A percentile compares a stretch with the other conserved stretches of the same genome.
Conservation (phyloP, 495 filamentous ascomycete genomes). For the Zalerion maritima region DNA sequence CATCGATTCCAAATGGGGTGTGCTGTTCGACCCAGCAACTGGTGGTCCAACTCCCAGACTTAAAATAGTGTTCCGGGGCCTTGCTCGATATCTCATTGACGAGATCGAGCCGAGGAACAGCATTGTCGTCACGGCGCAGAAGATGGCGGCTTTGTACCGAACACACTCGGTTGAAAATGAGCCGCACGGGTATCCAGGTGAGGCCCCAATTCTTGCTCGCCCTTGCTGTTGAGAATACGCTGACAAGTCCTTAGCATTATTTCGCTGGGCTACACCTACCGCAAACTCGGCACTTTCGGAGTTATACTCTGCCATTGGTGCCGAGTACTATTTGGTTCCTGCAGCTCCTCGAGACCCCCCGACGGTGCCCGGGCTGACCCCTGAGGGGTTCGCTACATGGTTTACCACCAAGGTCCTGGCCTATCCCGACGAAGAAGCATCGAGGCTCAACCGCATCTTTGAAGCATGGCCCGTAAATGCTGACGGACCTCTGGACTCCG, state of each 20-base stretch:
- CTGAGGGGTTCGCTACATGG: conserved; percentile 64
- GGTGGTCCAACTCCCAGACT: conserved; percentile 53
- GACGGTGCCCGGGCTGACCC: conserved; percentile 62
- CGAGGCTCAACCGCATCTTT: conserved; percentile 58
- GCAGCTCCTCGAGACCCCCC: conserved; percentile 41
- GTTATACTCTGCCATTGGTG: conserved; percentile 61
- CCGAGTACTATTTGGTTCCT: conserved; percentile 73
- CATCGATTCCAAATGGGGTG: conserved; percentile 52
- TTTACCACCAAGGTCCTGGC: conserved; percentile 61
- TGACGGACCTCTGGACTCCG: conserved; percentile 39
- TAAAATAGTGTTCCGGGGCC: conserved; percentile 55
- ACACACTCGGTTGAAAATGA: conserved; percentile 48
- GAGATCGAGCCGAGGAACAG: conserved; percentile 58
- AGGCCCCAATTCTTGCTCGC: too few species aligned
- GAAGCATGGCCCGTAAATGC: conserved; percentile 57
- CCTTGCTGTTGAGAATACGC: too few species aligned
- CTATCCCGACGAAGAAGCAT: conserved; percentile 63
- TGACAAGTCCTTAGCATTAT: too few species aligned
- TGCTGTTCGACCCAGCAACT: conserved; percentile 54
- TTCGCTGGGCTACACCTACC: too few species aligned
- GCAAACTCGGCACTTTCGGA: conserved; percentile 48
- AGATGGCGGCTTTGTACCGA: conserved; percentile 67
- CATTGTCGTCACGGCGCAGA: conserved; percentile 67
- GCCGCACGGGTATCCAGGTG: conserved; percentile 24
- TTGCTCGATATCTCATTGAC: conserved; percentile 71